Base-by-base conservation (phyloP, 768 basidiomycete species). In the Mycena vitilis region DNA sequence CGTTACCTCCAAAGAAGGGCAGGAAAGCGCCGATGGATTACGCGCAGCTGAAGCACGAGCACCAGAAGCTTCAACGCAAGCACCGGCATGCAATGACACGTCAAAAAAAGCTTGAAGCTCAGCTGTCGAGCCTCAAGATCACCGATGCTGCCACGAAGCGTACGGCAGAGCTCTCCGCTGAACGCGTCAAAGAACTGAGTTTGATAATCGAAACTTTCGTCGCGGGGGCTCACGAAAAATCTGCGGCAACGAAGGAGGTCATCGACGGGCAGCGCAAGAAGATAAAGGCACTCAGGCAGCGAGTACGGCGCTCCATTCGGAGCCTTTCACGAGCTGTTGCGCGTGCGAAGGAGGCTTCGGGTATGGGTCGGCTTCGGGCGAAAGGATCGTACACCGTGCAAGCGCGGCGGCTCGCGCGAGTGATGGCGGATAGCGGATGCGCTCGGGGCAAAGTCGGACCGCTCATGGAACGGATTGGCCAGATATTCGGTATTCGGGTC, bases 351-450 rank as follows among this genome's bases (percentile, higher is more conserved):
- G 34, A 52, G 5, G 12, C 52, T n/a, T 53, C 5, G 2, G 10
- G 16, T 16, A 4, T 53, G 4, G 15, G 20, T 1, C 25, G 60
- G 2, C 15, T 62, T 13, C 52, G 51, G n/a, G 8, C 16, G 1
- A 62, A 62, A 8, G 51, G 60, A 4, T 23, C 44, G 18, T 62
- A 62, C 37, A 62, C 49, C 0, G 40, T 30, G 7, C 4, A 52
- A 1, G 51, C 51, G 2, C n/a, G 60, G 4, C 15, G 53, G 49
- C 49, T 62, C 15, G 60, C 60, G 1, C 23, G 60, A 18, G 20
- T 62, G 25, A 62, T 62, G 60, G 60, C 44, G n/a, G 53, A 54
- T 13, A 12, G 53, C 16, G 54, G 54, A 40, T 55, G 54, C 22
- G 54, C 38, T 0, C 18, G 37, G 9, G 54, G 54, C 18, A 55